A percentile compares a stretch with the other conserved stretches of the same genome.
Evolutionary conservation across 495 filamentous ascomycete genomes (phyloP).

Genomic region (Penicillium mononematosum): DNA sequence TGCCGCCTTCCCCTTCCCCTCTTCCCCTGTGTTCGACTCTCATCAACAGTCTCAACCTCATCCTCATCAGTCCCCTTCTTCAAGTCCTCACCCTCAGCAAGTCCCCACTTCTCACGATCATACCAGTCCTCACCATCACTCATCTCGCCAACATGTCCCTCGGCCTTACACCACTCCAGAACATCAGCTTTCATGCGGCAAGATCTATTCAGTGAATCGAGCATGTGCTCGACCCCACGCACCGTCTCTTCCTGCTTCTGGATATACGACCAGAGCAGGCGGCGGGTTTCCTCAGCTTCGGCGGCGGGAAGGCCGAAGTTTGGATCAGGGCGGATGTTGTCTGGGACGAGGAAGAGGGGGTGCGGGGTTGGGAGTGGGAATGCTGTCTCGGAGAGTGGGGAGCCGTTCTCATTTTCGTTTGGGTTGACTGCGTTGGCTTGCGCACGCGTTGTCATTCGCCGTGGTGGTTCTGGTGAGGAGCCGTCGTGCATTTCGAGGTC

Average conservation of each 20-base stretch:
- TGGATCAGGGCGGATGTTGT: conserved; percentile 66
- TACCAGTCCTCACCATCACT: conserved; percentile 97
- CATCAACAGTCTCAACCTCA: conserved; percentile 71
- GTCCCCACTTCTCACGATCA: conserved; percentile 82
- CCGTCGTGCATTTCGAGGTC: conserved; percentile 44
- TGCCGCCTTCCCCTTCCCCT: conserved; percentile 44
- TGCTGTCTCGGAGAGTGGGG: conserved; percentile 50
- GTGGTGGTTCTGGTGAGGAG: conserved; percentile 45
- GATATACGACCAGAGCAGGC: conserved; percentile 78
- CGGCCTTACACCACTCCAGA: conserved; percentile 82
- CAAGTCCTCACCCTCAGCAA: conserved; percentile 69
- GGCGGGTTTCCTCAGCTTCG: conserved; percentile 88
- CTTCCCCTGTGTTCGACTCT: conserved; percentile 75
- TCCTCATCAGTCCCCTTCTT: conserved; percentile 93
- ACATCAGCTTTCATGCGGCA: conserved; percentile 77
- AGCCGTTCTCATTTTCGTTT: conserved; percentile 28
- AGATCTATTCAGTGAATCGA: conserved; percentile 71
- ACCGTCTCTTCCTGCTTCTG: conserved; percentile 96
- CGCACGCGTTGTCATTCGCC: conserved; percentile 69
- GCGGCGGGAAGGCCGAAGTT: conserved; percentile 74
- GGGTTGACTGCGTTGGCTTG: conserved; percentile 55
- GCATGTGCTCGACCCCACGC: conserved; percentile 72
- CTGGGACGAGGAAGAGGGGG: conserved; percentile 78
- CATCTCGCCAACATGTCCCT: conserved; percentile 81
- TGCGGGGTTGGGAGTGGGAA: conserved; percentile 61